Percentiles rank a stretch among this genome's conserved stretches.
Conservation (phyloP, 1,284 basidiomycete species). For the Phenoliferia sp. region DNA sequence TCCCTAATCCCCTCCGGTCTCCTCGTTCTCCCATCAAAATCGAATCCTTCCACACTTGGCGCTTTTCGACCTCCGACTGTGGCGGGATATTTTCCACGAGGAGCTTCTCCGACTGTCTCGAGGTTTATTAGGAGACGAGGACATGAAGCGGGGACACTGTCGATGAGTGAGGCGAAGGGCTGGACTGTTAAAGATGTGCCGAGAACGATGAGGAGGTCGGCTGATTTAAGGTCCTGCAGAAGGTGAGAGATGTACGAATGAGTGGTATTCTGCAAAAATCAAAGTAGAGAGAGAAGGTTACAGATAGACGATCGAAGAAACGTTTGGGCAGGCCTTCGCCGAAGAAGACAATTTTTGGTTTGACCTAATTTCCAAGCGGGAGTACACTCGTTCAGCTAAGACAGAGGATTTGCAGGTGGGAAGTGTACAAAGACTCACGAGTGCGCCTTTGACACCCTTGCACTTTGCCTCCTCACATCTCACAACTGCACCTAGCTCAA, state of each 20-base stretch:
- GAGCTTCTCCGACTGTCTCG: constrained; percentile 49
- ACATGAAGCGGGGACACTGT: constrained; percentile 43
- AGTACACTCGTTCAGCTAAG: too few relatives aligned
- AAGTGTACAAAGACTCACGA: neutral
- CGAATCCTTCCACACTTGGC: constrained; percentile 30
- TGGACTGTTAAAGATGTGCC: constrained; percentile 78
- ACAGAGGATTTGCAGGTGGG: neutral
- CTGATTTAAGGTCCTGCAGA: constrained; percentile 47
- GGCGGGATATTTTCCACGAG: neutral
- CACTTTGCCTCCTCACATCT: constrained; percentile 26
- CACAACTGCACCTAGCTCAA: constrained; percentile 49
- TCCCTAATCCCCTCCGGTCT: constrained; percentile 25
- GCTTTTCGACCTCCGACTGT: neutral
- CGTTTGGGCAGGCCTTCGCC: constrained; percentile 58
- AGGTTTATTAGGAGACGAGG: constrained; percentile 53
- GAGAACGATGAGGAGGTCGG: constrained; percentile 84
- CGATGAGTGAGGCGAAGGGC: constrained; percentile 52
- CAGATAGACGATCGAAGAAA: constrained; percentile 41
- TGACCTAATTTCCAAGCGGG: too few relatives aligned
- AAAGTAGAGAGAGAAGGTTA: neutral
- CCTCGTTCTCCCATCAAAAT: constrained; percentile 29
- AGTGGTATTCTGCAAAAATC: neutral
- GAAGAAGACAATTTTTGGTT: constrained; percentile 91
- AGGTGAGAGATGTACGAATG: neutral
- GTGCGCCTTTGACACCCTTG: constrained; percentile 17